phyloP scores from a whole-genome alignment of 1,139 yeast genomes.

The Meyerozyma elateridarum region DNA sequence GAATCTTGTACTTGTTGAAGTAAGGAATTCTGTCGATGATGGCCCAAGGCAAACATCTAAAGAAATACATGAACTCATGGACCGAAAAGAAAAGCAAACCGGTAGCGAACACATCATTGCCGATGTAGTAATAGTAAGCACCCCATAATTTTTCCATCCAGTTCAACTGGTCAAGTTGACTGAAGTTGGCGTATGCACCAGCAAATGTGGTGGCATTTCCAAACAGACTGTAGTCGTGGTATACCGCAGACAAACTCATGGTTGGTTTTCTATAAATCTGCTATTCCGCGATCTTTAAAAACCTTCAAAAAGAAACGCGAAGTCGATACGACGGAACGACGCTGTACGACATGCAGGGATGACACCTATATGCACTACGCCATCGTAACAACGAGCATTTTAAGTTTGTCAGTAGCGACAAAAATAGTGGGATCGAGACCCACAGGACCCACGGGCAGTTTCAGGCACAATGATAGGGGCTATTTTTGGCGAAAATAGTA shows the following conservation, averaged over 20 bases:
- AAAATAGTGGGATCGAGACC: no score
- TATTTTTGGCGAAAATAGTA: no score
- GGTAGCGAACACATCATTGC: slow-evolving; percentile 77
- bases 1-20: slow-evolving; percentile 76
- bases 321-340: no score
- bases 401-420: no score
- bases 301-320: slow-evolving; percentile 1
- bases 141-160: slow-evolving; percentile 69
- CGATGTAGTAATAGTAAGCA: slow-evolving; percentile 66
- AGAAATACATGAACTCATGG: slow-evolving; percentile 81
- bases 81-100: slow-evolving; percentile 69
- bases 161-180: slow-evolving; percentile 20
- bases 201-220: slow-evolving; percentile 34
- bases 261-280: no score
- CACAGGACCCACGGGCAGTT: no score
- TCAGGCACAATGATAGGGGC: no score
- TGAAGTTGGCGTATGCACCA: slow-evolving; percentile 34
- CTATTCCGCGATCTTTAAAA: slow-evolving; percentile 1
- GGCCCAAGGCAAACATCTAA: slow-evolving; percentile 81
- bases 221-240: slow-evolving; percentile 38
- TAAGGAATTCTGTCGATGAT: slow-evolving; percentile 71
- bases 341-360: no score
- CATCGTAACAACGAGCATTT: no score
- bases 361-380: no score
- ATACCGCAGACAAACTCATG: slow-evolving; percentile 19